A percentile compares a stretch with the other conserved stretches of the same genome.
These are phyloP conservation scores for Iris macrosiphon DNA, from an alignment of 106 monocot genomes.

Conservation along the genomic window DNA sequence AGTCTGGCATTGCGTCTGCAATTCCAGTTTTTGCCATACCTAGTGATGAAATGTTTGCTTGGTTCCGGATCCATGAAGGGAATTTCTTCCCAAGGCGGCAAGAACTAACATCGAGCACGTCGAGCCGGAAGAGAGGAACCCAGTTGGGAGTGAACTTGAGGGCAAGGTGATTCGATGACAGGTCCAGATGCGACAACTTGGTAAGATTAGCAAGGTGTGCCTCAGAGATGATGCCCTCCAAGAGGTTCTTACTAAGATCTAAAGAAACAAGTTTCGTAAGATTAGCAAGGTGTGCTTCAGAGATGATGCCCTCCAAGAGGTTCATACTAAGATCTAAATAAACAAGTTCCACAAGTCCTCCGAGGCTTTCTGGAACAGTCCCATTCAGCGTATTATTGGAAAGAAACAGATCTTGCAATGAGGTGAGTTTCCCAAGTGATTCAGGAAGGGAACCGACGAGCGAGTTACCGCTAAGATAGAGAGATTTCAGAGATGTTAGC, in stretches of 20 bases:
- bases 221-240: constrained; percentile 20
- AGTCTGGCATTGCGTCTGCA: constrained; percentile 11
- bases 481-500: too few relatives aligned
- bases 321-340: constrained; percentile 15
- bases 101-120: background rate
- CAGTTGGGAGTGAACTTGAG: constrained; percentile 10
- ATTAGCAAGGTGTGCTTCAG: constrained; percentile 9
- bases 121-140: constrained; percentile 24
- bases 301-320: constrained; percentile 11
- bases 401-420: constrained; percentile 10
- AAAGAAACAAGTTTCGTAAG: constrained; percentile 15
- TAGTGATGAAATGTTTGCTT: constrained; percentile 3
- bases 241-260: constrained; percentile 9
- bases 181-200: constrained; percentile 1
- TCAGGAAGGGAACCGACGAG: constrained; percentile 7
- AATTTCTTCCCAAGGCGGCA: constrained; percentile 16
- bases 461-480: background rate
- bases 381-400: constrained; percentile 7
- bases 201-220: constrained; percentile 18
- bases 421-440: constrained; percentile 9
- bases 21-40: constrained; percentile 15
- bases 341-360: constrained; percentile 11
- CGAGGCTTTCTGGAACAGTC: too few relatives aligned
- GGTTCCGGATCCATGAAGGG: constrained; percentile 32
- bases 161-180: constrained; percentile 15